phyloP scores from a whole-genome alignment of 73 alveolate genomes.

The Tetrahymena borealis region DNA sequence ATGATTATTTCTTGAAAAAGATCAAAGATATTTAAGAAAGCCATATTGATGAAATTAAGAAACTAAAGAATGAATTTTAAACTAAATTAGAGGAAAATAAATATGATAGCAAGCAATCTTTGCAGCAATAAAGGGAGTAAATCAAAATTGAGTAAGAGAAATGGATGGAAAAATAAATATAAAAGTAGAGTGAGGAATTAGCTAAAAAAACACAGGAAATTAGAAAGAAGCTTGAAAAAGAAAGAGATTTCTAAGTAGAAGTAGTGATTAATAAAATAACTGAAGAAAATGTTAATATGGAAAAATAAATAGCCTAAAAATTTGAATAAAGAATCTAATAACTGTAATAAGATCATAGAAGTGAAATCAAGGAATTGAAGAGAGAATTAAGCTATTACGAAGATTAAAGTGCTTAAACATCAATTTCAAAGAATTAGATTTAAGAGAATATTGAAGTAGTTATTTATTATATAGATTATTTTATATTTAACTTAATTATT shows the following conservation, averaged over 20 bases:
- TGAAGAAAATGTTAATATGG: slow-evolving; percentile 26
- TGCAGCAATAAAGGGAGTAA: slow-evolving; percentile 29
- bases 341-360: not conserved
- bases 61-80: slow-evolving; percentile 23
- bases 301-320: slow-evolving; percentile 19
- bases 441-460: not conserved
- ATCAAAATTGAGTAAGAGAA: slow-evolving; percentile 33
- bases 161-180: slow-evolving; percentile 9
- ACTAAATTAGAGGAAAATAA: slow-evolving; percentile 35
- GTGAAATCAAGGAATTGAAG: slow-evolving; percentile 9
- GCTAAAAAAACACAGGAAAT: slow-evolving; percentile 24
- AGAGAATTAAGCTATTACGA: slow-evolving; percentile 5
- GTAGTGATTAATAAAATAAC: slow-evolving; percentile 32
- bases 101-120: slow-evolving; percentile 23
- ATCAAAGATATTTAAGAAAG: slow-evolving; percentile 24
- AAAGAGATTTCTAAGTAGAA: slow-evolving; percentile 43
- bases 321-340: not conserved
- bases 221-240: slow-evolving; percentile 24
- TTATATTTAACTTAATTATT: not conserved
- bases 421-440: slow-evolving; percentile 15
- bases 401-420: slow-evolving; percentile 26
- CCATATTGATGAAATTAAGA: slow-evolving; percentile 26
- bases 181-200: slow-evolving; percentile 35
- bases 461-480: not conserved
- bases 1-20: slow-evolving; percentile 24